A percentile compares a stretch with the other conserved stretches of the same genome.
Evolutionary conservation across 1,284 basidiomycete species (phyloP).

Genomic region (Fomitopsis pinicola): DNA sequence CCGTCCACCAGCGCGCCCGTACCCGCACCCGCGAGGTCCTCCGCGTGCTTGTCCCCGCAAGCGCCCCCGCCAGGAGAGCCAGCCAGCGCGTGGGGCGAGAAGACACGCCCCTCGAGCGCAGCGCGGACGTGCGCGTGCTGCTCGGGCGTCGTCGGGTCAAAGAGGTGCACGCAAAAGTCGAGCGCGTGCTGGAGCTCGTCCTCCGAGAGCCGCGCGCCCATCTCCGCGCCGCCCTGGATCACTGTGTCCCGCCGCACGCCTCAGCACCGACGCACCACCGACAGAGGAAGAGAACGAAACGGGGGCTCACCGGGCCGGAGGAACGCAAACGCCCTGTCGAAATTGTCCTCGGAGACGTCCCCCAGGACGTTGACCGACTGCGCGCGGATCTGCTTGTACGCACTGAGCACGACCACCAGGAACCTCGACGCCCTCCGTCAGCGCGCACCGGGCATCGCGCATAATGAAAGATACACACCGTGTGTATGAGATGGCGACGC

Average conservation of each 20-base stretch:
- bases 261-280: background rate
- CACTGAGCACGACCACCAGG: constrained; percentile 61
- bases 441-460: background rate
- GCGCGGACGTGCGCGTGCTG: constrained; percentile 29
- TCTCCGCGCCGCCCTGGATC: constrained; percentile 71
- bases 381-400: constrained; percentile 57
- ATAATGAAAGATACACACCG: constrained; percentile 29
- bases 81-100: background rate
- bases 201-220: constrained; percentile 65
- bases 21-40: too few relatives aligned
- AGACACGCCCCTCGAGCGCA: constrained; percentile 15
- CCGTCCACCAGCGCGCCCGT: background rate
- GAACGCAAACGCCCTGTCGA: constrained; percentile 56
- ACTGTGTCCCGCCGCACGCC: constrained; percentile 35
- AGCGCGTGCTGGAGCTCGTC: constrained; percentile 55
- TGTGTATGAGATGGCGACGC: constrained; percentile 58
- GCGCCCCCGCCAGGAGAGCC: background rate
- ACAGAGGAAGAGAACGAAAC: background rate
- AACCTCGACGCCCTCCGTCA: constrained; percentile 38
- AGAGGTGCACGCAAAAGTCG: constrained; percentile 38
- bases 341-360: constrained; percentile 56
- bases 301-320: constrained; percentile 49
- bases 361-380: constrained; percentile 50
- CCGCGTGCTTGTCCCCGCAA: background rate
- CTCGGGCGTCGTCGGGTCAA: constrained; percentile 34